These are phyloP conservation scores for Ceratocystis lukuohia DNA, from an alignment of 2,329 filamentous ascomycete genomes.

Conservation along the genomic window DNA sequence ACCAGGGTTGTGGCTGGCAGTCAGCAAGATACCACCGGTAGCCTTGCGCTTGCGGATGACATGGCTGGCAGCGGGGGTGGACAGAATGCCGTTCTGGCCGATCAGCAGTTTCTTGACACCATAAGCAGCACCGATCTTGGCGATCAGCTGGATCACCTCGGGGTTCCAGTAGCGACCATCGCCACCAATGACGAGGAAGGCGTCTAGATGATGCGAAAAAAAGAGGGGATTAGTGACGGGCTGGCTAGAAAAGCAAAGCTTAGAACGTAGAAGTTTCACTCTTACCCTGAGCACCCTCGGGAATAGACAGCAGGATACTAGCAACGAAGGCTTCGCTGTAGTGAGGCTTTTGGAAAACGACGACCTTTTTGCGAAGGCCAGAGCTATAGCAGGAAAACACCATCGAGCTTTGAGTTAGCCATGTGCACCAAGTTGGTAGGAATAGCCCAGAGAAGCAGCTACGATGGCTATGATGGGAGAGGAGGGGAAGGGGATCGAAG, in stretches of 20 bases:
- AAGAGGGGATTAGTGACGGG: background rate
- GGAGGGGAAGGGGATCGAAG: background rate
- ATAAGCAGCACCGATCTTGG: slow-evolving; percentile 92
- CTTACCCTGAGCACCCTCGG: slow-evolving; percentile 72
- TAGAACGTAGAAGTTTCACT: background rate
- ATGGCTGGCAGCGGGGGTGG: slow-evolving; percentile 90
- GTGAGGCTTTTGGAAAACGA: slow-evolving; percentile 86
- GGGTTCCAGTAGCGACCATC: slow-evolving; percentile 97
- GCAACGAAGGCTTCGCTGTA: slow-evolving; percentile 95
- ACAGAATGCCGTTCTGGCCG: slow-evolving; percentile 91
- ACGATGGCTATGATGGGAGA: background rate
- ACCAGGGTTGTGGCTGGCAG: slow-evolving; percentile 95
- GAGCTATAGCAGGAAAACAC: slow-evolving; percentile 44
- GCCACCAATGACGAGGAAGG: slow-evolving; percentile 90
- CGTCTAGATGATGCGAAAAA: slow-evolving; percentile 30
- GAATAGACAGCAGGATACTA: slow-evolving; percentile 89
- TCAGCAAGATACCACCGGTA: slow-evolving; percentile 91
- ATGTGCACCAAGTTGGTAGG: background rate
- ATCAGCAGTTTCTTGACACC: slow-evolving; percentile 98
- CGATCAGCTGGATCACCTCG: slow-evolving; percentile 90
- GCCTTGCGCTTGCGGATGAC: slow-evolving; percentile 89
- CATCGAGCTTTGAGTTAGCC: background rate
- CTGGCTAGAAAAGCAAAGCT: background rate
- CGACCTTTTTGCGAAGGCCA: slow-evolving; percentile 97
- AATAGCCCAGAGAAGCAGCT: background rate